Conservation (phyloP, 805 yeast genomes). For the Schwanniomyces occidentalis region DNA sequence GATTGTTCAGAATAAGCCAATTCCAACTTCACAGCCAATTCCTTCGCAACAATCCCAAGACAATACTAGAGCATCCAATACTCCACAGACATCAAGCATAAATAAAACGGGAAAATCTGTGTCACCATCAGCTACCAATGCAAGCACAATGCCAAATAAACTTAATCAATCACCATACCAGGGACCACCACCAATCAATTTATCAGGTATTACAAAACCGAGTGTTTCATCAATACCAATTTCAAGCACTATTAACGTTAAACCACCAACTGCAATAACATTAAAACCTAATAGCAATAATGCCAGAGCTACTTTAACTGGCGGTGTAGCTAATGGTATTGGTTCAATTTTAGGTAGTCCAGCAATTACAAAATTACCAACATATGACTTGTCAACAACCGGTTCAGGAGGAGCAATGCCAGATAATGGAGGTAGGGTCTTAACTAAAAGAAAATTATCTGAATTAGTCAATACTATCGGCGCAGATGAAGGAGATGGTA, state of each 20-base stretch:
- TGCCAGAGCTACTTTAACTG: conserved; percentile 74
- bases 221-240: conserved; percentile 70
- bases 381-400: conserved; percentile 61
- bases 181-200: conserved; percentile 27
- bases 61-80: conserved; percentile 1
- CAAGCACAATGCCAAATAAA: conserved; percentile 9
- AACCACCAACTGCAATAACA: conserved; percentile 63
- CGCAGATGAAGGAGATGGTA: conserved; percentile 87
- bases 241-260: conserved; percentile 65
- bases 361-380: conserved; percentile 70
- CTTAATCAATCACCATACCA: conserved; percentile 5
- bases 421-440: conserved; percentile 72
- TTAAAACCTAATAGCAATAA: conserved; percentile 53
- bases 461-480: conserved; percentile 85
- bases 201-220: conserved; percentile 48
- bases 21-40: neutral
- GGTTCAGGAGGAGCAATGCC: conserved; percentile 32
- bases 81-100: conserved; percentile 1
- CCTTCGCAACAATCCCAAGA: conserved; percentile 4
- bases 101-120: conserved; percentile 18
- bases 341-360: conserved; percentile 72
- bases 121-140: conserved; percentile 16
- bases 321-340: conserved; percentile 76
- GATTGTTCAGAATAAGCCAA: conserved; percentile 1
- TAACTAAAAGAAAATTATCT: conserved; percentile 84